Evolutionary conservation across 768 basidiomycete genomes (phyloP), one percentile per base, ranked within the genome.

Genomic region (Solioccasus polychromus): DNA sequence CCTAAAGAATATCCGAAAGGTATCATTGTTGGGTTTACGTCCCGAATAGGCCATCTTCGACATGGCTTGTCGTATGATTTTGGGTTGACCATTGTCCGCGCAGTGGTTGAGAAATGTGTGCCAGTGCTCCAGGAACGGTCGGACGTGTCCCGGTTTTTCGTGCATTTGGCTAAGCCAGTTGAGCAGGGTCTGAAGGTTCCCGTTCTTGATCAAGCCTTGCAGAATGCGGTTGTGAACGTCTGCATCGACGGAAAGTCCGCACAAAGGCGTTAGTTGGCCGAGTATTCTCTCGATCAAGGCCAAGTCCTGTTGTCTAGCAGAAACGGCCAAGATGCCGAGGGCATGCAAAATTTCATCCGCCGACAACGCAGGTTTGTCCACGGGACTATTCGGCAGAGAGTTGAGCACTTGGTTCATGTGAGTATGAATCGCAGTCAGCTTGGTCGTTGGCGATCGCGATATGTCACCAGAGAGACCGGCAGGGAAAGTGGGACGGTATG

Each of bases 81-180:
- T 56, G 35, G 55, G 48, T 41, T 64, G 59, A 12, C 62, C 67
- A 18, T 44, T 47, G 44, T 56, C 53, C 31, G 52, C 58, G 46
- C 71, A 74, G 15, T 59, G 62, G 29, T 75, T 67, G 28, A 86
- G 64, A 50, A 82, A 72, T 9, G 71, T 48, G 50, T 83, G 76
- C 68, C 80, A 80, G 45, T 82, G 80, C 18, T 74, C 67, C 29
- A 74, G 62, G 19, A 74, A 72, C 0, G 82, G 80, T 5, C 58
- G 59, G 35, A 74, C 50, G 28, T 71, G 56, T 2, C 74, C 75
- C 3, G 79, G 70, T 39, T 74, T 74, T 20, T 63, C 63, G 12
- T 75, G 69, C 73, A 85, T 82, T n/a, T 67, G 67, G 35, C 53
- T 55, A 3, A 88, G 63, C 76, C 83, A 82, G 19, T 70, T 62